Base-by-base conservation (phyloP, 257 asterid species). In the Gardenia jasminoides region DNA sequence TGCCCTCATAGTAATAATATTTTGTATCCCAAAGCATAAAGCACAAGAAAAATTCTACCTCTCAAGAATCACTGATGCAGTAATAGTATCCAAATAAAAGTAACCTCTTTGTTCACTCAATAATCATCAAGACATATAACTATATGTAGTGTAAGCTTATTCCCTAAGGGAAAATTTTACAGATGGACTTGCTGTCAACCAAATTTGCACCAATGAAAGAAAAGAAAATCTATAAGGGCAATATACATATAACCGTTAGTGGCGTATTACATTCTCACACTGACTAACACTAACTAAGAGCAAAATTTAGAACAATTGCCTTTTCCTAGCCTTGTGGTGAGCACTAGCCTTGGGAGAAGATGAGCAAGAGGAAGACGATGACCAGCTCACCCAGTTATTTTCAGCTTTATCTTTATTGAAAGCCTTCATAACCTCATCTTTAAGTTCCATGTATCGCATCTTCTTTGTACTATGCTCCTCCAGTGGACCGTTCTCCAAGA, bases 341-440 rank as follows among this genome's bases (percentile, higher is more conserved):
- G 68, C 75, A 26, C 85, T 70, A 67, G 72, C 80, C 81, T 82
- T 91, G 4, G 87, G 87, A 31, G 93, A 86, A 82, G 87, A 81
- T 12, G 95, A 87, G 56, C 88, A 68, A 39, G 97, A 84, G 10
- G 97, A 87, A 58, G 95, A 75, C 0, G 96, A 28, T 0, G 92
- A 28, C 11, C 87, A 56, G 67, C 84, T 81, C 16, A 82, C 65
- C 88, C 82, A 78, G 9, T 82, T 82, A 19, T 83, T 84, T 76
- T 91, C 91, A 28, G 97, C 97, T 41, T 82, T 10, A 44, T 44
- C 41, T 36, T 36, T 36, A 36, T 79, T 71, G 17, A 92, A 91
- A 15, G 98, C 98, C 81, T 87, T 88, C 92, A 82, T 84, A 71
- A 94, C 85, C 11, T 94, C 98, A 4, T 83, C 88, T 82, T 90